Evolutionary conservation across 106 monocot species (phyloP).

Genomic region (Amphibolis antarctica): DNA sequence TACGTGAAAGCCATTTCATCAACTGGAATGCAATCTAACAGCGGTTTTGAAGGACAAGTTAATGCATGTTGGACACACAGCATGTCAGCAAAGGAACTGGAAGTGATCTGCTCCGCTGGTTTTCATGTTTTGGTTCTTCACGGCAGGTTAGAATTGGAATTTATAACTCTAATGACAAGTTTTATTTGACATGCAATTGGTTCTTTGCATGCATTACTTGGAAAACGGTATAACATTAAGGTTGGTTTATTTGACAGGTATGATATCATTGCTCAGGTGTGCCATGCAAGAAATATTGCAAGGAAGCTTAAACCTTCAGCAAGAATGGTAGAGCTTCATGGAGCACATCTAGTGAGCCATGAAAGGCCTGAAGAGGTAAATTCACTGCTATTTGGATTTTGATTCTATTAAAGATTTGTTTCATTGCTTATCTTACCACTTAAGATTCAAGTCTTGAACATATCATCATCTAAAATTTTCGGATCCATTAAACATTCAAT

Average conservation of each 20-base stretch:
- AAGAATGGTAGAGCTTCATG: constrained; percentile 92
- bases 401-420: too few relatives aligned
- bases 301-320: constrained; percentile 60
- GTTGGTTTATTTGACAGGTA: constrained; percentile 38
- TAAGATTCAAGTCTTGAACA: too few relatives aligned
- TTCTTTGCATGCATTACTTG: background rate
- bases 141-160: constrained; percentile 48
- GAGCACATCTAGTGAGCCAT: constrained; percentile 94
- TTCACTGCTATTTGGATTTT: background rate
- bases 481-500: too few relatives aligned
- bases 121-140: constrained; percentile 80
- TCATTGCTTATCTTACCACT: too few relatives aligned
- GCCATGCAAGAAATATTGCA: constrained; percentile 70
- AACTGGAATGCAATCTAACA: constrained; percentile 82
- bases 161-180: background rate
- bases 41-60: constrained; percentile 89
- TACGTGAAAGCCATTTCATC: constrained; percentile 87
- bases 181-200: background rate
- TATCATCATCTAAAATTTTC: too few relatives aligned
- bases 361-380: constrained; percentile 93
- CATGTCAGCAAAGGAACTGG: constrained; percentile 68
- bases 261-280: constrained; percentile 88
- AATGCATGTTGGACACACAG: constrained; percentile 96
- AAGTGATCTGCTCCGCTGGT: constrained; percentile 55
- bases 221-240: constrained; percentile 1